Evolutionary conservation across 768 basidiomycete species (phyloP), one percentile per base, ranked within the genome.

Genomic region (Cystobasidium tubakii): DNA sequence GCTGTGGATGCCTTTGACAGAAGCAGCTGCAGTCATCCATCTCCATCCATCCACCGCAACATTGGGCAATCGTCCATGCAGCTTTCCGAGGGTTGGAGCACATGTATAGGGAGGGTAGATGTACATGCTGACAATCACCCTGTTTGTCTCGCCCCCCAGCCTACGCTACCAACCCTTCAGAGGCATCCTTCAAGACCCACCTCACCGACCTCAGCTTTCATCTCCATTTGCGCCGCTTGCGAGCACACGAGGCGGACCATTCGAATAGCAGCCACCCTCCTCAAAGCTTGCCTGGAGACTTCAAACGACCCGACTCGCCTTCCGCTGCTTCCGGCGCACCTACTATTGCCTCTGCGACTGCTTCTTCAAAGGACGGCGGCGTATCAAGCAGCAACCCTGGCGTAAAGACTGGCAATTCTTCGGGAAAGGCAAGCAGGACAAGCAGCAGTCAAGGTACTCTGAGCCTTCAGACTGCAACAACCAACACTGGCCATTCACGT

Each of bases 141-240:
- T 31, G 12, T 39, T 31, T 39, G 25, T 9, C 23, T 21, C 73
- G 15, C 39, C 36, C 31, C 25, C 31, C 83, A 97, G 95, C 94
- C 62, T 92, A 92, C 84, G 86, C 94, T 80, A 91, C 92, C 39
- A 98, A 97, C 82, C 95, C 95, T 27, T 88, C 89, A 71, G 93
- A 97, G 82, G 88, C 88, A 60, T 92, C 92, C 7, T 97, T 99
- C 82, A 88, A 94, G 66, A 85, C 92, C 23, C 94, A 91, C 83
- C 88, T 98, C 77, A 98, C 94, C n/a, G 93, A 96, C 80, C 90
- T 91, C 79, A 94, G 92, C 29, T 97, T 99, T 81, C 90, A 94
- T 66, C 90, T 91, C 70, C 93, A 97, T 81, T 86, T 97, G 74
- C 90, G 87, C 74, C 88, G 88, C 70, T 86, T 96, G 78, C 89